Base-by-base conservation (phyloP, 768 basidiomycete genomes). In the Podaxis mareebaensis region DNA sequence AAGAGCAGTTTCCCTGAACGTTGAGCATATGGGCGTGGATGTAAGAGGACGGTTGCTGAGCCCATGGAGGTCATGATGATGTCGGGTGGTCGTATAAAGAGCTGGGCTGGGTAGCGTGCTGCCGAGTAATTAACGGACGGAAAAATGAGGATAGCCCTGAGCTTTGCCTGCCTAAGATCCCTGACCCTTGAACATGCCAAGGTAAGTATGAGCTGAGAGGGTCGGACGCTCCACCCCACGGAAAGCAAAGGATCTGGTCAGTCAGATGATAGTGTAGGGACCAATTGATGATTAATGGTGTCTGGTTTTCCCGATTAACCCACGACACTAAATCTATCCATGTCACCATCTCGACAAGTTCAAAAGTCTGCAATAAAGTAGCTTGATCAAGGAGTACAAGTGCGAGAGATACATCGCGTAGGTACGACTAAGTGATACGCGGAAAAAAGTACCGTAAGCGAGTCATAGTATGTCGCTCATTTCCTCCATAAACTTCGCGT, bases 401-500 rank as follows among this genome's bases (percentile, higher is more conserved):
- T 44, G 20, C 44, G 20, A 10, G 36, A 11, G 11, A 24, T n/a
- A 24, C 24, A 56, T 22, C 38, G 4, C 22, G 40, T 66, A 64
- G 39, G 69, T 68, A 53, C 17, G 33, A 52, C 8, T n/a, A 53
- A 28, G 51, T 22, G 20, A 22, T 20, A 15, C n/a, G 36, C 30
- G 8, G 48, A 17, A 36, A 51, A 51, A 11, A 12, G 22, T 15
- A 22, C 42, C 13, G 26, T 66, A 69, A 49, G 70, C 70, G n/a
- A 73, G 61, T 20, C 76, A 77, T 38, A 92, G 70, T 53, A 92
- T 82, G 71, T 91, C 90, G 33, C 83, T 81, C 83, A 92, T 86
- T 66, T 90, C 90, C 61, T 89, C 90, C 46, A 91, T 77, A 74
- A 91, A 92, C 65, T 86, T 91, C 58, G 83, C 84, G 70, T 92